Conservation (phyloP, 345 rosid genomes). For the Salix purpurea region DNA sequence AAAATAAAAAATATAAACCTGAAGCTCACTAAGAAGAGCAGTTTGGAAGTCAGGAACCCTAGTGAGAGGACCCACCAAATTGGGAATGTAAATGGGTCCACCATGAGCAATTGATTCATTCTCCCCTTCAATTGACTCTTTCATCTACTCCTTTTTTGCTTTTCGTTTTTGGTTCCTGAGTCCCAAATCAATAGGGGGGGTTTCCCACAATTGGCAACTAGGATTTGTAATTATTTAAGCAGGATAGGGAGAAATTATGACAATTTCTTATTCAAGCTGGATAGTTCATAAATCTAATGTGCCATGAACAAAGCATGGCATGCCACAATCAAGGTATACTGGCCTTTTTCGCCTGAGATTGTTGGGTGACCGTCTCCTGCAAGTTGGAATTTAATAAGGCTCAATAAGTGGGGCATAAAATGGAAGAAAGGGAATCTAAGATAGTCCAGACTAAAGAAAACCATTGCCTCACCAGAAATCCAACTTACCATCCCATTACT, state of each 20-base stretch:
- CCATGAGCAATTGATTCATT: slow-evolving; percentile 39
- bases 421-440: background rate
- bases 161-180: background rate
- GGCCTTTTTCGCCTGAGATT: background rate
- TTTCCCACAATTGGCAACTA: background rate
- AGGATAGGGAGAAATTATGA: background rate
- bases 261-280: background rate
- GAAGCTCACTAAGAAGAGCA: slow-evolving; percentile 30
- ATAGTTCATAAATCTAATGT: background rate
- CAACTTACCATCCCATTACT: background rate
- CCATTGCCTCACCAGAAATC: background rate
- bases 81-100: slow-evolving; percentile 48
- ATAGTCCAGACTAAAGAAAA: background rate
- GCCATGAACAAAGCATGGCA: background rate
- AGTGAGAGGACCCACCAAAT: slow-evolving; percentile 42
- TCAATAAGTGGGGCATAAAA: background rate
- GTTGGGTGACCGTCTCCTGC: background rate
- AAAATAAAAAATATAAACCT: slow-evolving; percentile 22
- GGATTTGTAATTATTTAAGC: background rate
- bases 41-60: slow-evolving; percentile 40
- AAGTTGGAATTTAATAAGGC: background rate
- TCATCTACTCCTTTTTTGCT: background rate
- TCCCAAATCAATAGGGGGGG: background rate
- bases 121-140: background rate
- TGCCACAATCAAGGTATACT: background rate